phyloP scores from a whole-genome alignment of 2,329 filamentous ascomycete species.

The Dactylonectria estremocensis region DNA sequence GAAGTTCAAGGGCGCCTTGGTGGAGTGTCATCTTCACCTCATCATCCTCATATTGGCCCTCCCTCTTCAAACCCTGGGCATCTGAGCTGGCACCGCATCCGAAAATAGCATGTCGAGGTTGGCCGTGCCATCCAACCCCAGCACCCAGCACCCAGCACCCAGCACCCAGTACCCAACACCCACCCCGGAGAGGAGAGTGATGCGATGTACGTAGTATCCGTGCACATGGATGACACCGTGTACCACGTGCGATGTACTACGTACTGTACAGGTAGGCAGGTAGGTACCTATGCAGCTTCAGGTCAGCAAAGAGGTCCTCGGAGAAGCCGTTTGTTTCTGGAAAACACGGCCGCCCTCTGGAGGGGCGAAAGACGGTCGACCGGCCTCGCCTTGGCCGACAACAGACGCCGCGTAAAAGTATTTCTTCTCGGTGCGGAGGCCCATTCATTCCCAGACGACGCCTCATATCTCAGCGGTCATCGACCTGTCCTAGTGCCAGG shows the following conservation, averaged over 20 bases:
- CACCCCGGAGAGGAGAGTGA: conserved; percentile 35
- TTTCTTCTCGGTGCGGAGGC: not conserved
- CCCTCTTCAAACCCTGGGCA: conserved; percentile 29
- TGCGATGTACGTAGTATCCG: conserved; percentile 33
- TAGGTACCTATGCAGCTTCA: conserved; percentile 12
- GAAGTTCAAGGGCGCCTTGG: conserved; percentile 10
- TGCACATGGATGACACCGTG: not conserved
- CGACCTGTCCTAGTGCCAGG: conserved; percentile 16
- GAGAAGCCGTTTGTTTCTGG: not conserved
- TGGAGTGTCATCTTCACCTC: conserved; percentile 4
- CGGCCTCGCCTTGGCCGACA: not conserved
- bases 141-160: too few relatives aligned
- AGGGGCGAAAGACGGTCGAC: too few relatives aligned
- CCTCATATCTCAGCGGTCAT: conserved; percentile 10
- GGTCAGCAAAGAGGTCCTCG: not conserved
- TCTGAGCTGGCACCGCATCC: conserved; percentile 42
- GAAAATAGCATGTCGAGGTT: conserved; percentile 45
- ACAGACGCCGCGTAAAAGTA: not conserved
- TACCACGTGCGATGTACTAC: too few relatives aligned
- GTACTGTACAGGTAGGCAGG: not conserved
- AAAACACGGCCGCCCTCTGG: too few relatives aligned
- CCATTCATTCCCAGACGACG: conserved; percentile 8
- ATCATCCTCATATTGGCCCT: conserved; percentile 13
- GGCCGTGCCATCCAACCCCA: conserved; percentile 43
- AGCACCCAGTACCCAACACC: too few relatives aligned